Conservation (phyloP, 139 green algal genomes). For the Auxenochlorella protothecoides region DNA sequence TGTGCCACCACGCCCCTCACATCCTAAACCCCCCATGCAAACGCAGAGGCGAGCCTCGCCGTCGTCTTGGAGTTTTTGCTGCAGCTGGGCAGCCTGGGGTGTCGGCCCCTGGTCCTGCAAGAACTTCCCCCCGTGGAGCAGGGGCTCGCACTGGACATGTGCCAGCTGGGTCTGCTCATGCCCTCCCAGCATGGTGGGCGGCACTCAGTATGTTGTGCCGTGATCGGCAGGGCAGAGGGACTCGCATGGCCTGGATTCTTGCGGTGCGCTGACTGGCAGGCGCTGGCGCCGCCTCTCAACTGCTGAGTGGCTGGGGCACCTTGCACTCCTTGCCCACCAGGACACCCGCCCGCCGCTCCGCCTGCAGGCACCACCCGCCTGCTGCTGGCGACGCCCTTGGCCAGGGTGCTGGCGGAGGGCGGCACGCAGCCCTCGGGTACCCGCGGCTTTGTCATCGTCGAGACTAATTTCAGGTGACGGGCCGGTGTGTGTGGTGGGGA, state of each 20-base stretch:
- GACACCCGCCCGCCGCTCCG: neutral
- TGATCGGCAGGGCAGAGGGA: too few species aligned
- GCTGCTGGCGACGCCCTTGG: constrained; percentile 57
- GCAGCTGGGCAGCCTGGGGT: constrained; percentile 67
- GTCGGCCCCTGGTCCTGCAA: constrained; percentile 28
- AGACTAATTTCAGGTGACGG: constrained; percentile 72
- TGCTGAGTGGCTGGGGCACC: neutral
- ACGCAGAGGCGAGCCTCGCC: constrained; percentile 24
- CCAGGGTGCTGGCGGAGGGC: constrained; percentile 24
- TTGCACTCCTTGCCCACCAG: neutral
- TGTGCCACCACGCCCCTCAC: neutral
- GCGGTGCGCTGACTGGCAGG: too few species aligned
- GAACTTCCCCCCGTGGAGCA: constrained; percentile 28
- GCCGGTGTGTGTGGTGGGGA: neutral
- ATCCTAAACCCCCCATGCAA: neutral
- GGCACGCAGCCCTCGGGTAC: neutral
- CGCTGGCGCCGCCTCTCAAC: too few species aligned
- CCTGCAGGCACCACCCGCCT: constrained; percentile 9
- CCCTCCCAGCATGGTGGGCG: constrained; percentile 21
- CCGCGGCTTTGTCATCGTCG: constrained; percentile 68
- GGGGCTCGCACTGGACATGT: constrained; percentile 55
- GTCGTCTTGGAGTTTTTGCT: constrained; percentile 53
- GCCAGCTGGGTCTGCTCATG: constrained; percentile 65
- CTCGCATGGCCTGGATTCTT: too few species aligned
- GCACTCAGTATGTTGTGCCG: too few species aligned